Percentiles rank a stretch among this genome's conserved stretches.
Conservation (phyloP, 768 basidiomycete species). For the Nidularia sp. region DNA sequence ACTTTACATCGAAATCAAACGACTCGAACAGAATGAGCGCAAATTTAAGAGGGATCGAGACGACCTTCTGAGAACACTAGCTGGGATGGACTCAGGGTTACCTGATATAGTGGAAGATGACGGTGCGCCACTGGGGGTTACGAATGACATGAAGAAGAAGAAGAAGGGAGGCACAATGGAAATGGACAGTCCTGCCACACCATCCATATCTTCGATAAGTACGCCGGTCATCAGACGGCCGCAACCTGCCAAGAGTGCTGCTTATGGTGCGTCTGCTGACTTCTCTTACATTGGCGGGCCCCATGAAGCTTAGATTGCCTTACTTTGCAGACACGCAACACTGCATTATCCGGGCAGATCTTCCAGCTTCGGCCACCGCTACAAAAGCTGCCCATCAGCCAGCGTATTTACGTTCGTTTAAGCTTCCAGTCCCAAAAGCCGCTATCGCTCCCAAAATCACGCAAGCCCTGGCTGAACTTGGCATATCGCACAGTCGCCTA, state of each 20-base stretch:
- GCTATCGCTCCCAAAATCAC: conserved; percentile 72
- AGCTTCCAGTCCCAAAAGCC: conserved; percentile 76
- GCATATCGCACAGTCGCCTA: conserved; percentile 66
- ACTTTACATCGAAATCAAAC: conserved; percentile 87
- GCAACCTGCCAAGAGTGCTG: conserved; percentile 47
- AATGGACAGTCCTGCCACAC: conserved; percentile 47
- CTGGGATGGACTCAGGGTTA: conserved; percentile 85
- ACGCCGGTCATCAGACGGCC: conserved; percentile 33
- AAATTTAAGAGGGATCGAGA: conserved; percentile 87
- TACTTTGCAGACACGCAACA: conserved; percentile 52
- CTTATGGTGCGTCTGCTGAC: conserved; percentile 42
- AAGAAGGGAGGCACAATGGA: conserved; percentile 43
- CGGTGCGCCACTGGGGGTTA: conserved; percentile 38
- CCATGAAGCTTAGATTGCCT: neutral
- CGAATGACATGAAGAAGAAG: conserved; percentile 54
- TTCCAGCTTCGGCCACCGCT: conserved; percentile 42
- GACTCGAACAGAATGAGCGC: conserved; percentile 91
- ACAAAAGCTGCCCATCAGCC: conserved; percentile 79
- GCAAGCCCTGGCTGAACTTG: conserved; percentile 73
- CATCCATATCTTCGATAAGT: conserved; percentile 26
- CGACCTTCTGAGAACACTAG: conserved; percentile 76
- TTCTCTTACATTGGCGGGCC: conserved; percentile 1
- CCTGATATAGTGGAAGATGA: conserved; percentile 74
- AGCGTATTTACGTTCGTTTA: conserved; percentile 83
- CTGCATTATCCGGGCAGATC: conserved; percentile 71